Evolutionary conservation across 1,284 basidiomycete species (phyloP).

Genomic region (Limonomyces culmigenus): DNA sequence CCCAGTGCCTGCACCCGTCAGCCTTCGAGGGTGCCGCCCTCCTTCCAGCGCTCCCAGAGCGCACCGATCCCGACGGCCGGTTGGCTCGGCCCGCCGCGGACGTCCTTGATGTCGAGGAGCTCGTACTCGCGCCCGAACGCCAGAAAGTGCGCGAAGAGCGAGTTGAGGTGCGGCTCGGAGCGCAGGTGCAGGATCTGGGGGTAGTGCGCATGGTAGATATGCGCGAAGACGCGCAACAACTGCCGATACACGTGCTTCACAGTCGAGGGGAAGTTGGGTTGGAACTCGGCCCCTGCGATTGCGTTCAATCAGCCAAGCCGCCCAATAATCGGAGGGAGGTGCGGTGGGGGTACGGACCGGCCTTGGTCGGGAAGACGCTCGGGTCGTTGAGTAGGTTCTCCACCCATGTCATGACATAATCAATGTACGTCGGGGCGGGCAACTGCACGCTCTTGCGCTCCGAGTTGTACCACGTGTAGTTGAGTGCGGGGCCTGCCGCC

Average conservation of each 20-base stretch:
- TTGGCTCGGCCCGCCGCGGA: conserved; percentile 51
- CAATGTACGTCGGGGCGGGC: conserved; percentile 93
- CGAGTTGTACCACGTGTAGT: conserved; percentile 97
- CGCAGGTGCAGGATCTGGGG: conserved; percentile 84
- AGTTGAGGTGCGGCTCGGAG: conserved; percentile 94
- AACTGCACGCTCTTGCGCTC: conserved; percentile 88
- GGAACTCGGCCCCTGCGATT: conserved; percentile 86
- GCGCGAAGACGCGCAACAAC: conserved; percentile 91
- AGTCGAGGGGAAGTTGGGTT: conserved; percentile 77
- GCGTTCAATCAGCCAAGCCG: too few relatives aligned
- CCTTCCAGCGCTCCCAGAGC: conserved; percentile 82
- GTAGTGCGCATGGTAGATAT: conserved; percentile 96
- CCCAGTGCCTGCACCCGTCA: too few relatives aligned
- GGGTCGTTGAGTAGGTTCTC: conserved; percentile 92
- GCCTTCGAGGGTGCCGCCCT: conserved; percentile 55
- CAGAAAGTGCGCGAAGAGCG: conserved; percentile 93
- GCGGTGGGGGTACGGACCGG: conserved; percentile 56
- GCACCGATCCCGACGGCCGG: conserved; percentile 59
- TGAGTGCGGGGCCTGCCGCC: conserved; percentile 85
- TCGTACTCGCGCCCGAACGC: conserved; percentile 91
- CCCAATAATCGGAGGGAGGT: not conserved
- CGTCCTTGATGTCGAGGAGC: conserved; percentile 78
- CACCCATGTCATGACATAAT: conserved; percentile 98
- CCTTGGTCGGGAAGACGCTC: conserved; percentile 87
- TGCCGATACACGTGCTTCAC: conserved; percentile 96